Evolutionary conservation across 2,329 filamentous ascomycete species (phyloP).

Genomic region (Aspergillus spinulosporus): DNA sequence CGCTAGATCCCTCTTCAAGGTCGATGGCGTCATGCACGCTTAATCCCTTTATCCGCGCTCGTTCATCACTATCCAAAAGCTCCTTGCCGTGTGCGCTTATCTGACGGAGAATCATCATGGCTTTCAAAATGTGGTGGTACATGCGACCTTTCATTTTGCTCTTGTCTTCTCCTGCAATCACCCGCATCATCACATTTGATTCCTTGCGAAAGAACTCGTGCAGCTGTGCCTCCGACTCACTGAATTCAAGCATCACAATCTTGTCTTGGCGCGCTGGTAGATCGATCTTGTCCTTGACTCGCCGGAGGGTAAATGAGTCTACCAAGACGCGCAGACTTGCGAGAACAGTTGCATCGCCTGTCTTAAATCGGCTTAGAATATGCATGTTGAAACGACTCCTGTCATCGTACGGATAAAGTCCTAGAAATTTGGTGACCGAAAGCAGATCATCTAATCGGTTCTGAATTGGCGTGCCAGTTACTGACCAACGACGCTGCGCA

Average conservation of each 20-base stretch:
- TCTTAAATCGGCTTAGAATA: slow-evolving; percentile 84
- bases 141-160: slow-evolving; percentile 75
- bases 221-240: slow-evolving; percentile 68
- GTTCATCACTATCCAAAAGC: slow-evolving; percentile 78
- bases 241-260: slow-evolving; percentile 73
- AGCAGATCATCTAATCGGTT: slow-evolving; percentile 90
- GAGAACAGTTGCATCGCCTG: slow-evolving; percentile 78
- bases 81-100: slow-evolving; percentile 95
- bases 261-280: slow-evolving; percentile 73
- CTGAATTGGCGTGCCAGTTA: slow-evolving; percentile 95
- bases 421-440: slow-evolving; percentile 80
- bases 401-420: slow-evolving; percentile 81
- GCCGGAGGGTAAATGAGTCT: slow-evolving; percentile 88
- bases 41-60: slow-evolving; percentile 75
- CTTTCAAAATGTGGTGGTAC: slow-evolving; percentile 92
- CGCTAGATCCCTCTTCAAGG: slow-evolving; percentile 74
- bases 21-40: slow-evolving; percentile 86
- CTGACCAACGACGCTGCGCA: slow-evolving; percentile 85
- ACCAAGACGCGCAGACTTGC: slow-evolving; percentile 81
- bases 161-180: slow-evolving; percentile 66
- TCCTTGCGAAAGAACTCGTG: slow-evolving; percentile 85
- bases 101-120: slow-evolving; percentile 82
- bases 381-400: slow-evolving; percentile 71
- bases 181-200: slow-evolving; percentile 74
- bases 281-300: slow-evolving; percentile 87